Evolutionary conservation across 2,329 filamentous ascomycete genomes (phyloP), one percentile per base, ranked within the genome.

Genomic region (Trichoderma hamatum): DNA sequence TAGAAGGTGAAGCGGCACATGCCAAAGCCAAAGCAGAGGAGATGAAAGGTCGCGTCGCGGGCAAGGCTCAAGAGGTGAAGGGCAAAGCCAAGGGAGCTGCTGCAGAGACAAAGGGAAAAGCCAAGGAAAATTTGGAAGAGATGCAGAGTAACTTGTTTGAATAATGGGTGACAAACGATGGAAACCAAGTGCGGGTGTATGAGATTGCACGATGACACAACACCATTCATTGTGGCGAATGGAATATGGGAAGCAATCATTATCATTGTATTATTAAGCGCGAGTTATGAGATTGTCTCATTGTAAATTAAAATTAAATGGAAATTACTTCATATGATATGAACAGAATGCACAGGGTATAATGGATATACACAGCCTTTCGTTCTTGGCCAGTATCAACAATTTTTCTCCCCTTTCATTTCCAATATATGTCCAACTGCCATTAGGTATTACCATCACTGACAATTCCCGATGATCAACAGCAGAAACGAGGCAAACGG

Each of bases 81-180:
- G 79, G 78, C 32, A 78, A 78, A 68, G 78, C 80, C 1, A 78
- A 85, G 73, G 83, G 83, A 1, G 74, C 76, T 68, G 78, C 81
- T 0, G 73, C 77, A 34, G 76, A 82, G 69, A 70, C 79, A 11
- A 78, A 81, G 74, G 83, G 82, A 10, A 76, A 84, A 72, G 82
- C 81, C 1, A 77, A 85, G 73, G 83, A 82, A 1, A 74, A 76
- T 34, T 79, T 79, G 0, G 90, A 73, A 36, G 73, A 80, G 46
- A 70, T 74, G 5, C 75, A 80, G 72, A 79, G 80, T 51, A 83
- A 83, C 73, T 65, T 70, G 80, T 79, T 3, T 36, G 55, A 59
- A 21, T 64, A n/a, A 60, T 28, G 16, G n/a, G 10, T 3, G 19
- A 26, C n/a, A 13, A 49, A 10, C 26, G 19, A 11, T 6, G 49